These are phyloP conservation scores for Silene conica DNA, from an alignment of 148 eudicot species.

Conservation along the genomic window DNA sequence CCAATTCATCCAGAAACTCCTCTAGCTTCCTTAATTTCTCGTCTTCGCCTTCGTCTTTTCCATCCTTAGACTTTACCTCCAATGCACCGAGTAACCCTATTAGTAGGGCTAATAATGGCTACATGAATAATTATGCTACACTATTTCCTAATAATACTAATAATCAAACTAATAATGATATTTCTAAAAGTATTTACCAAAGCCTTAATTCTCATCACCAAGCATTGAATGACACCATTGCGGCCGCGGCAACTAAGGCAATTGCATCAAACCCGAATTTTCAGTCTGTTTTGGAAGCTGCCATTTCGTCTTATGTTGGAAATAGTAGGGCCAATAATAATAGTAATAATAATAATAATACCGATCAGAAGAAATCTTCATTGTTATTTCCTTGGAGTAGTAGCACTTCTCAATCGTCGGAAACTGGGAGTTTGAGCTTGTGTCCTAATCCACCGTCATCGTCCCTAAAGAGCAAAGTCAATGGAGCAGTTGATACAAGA, in stretches of 20 bases:
- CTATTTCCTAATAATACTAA: constrained; percentile 7
- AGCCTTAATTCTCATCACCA: constrained; percentile 23
- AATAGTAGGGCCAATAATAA: constrained; percentile 18
- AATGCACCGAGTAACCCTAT: constrained; percentile 1
- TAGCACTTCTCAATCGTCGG: neutral
- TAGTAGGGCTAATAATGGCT: constrained; percentile 1
- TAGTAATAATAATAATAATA: constrained; percentile 8
- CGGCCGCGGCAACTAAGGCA: constrained; percentile 33
- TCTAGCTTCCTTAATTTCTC: constrained; percentile 30
- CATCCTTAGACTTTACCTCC: constrained; percentile 12
- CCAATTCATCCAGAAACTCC: constrained; percentile 21
- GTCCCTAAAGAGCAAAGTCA: constrained; percentile 9
- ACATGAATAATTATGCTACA: constrained; percentile 7
- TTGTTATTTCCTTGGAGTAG: constrained; percentile 5
- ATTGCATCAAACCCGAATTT: constrained; percentile 37
- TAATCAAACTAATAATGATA: constrained; percentile 2
- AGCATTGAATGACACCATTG: constrained; percentile 28
- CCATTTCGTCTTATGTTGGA: constrained; percentile 38
- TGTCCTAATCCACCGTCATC: constrained; percentile 17
- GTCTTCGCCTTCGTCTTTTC: constrained; percentile 7
- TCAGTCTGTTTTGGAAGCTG: constrained; percentile 43
- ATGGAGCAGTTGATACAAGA: constrained; percentile 11
- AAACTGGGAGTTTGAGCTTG: constrained; percentile 24
- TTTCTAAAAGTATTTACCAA: constrained; percentile 17
- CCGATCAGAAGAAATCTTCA: constrained; percentile 12